Evolutionary conservation across 2,329 filamentous ascomycete genomes (phyloP).

Genomic region (Erysiphe pulchra): DNA sequence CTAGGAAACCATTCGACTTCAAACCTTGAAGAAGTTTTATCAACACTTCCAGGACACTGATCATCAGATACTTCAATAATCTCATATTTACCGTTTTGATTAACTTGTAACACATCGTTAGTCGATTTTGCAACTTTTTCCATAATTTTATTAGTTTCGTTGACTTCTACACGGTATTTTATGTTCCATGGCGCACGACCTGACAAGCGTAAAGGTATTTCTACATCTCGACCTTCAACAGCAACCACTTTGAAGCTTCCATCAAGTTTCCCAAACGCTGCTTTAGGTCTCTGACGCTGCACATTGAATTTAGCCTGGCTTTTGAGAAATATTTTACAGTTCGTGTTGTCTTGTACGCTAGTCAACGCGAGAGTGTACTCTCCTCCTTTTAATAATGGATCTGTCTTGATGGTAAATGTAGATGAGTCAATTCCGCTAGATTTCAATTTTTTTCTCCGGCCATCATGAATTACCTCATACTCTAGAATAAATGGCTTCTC

Average conservation of each 20-base stretch:
- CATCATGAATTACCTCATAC: conserved; percentile 79
- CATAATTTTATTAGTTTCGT: conserved; percentile 19
- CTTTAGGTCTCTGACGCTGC: conserved; percentile 67
- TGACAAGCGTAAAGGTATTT: conserved; percentile 60
- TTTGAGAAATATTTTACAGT: conserved; percentile 66
- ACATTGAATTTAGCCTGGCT: conserved; percentile 70
- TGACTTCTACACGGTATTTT: conserved; percentile 42
- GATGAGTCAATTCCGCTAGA: conserved; percentile 35
- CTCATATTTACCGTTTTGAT: conserved; percentile 49
- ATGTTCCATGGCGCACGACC: conserved; percentile 70
- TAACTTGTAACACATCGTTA: conserved; percentile 46
- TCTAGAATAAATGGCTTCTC: conserved; percentile 74
- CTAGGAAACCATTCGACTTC: conserved; percentile 66
- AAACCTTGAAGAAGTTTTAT: conserved; percentile 47
- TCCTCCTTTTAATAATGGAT: conserved; percentile 50
- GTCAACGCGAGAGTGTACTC: conserved; percentile 74
- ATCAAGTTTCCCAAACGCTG: conserved; percentile 63
- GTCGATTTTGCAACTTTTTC: conserved; percentile 21
- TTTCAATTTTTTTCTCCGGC: conserved; percentile 49
- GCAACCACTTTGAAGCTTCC: conserved; percentile 50
- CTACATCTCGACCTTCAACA: conserved; percentile 47
- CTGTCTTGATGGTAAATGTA: conserved; percentile 47
- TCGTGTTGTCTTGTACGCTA: conserved; percentile 63
- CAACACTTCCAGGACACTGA: conserved; percentile 60
- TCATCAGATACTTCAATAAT: conserved; percentile 53